Evolutionary conservation across 2,329 filamentous ascomycete species (phyloP).

Genomic region (Aurifilum marmelostoma): DNA sequence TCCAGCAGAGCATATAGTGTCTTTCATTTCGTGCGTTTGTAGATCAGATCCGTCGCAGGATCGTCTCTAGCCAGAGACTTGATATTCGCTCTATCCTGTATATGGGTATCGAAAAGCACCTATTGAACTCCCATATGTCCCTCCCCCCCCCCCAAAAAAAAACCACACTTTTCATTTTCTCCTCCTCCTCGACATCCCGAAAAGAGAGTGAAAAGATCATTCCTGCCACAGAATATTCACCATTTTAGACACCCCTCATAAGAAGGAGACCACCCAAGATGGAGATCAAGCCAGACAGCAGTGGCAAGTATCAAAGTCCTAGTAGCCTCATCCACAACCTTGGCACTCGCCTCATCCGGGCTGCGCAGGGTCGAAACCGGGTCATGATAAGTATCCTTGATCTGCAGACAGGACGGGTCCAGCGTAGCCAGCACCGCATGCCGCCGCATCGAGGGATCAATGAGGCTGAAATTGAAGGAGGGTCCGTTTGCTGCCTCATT

Average conservation of each 20-base stretch:
- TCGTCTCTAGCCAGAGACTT: too few relatives aligned
- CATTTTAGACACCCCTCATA: conserved; percentile 3
- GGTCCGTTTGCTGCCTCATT: not conserved
- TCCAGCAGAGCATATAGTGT: not conserved
- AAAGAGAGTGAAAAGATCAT: not conserved
- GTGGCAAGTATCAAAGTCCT: conserved; percentile 16
- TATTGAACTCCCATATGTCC: not conserved
- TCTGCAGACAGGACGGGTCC: conserved; percentile 9
- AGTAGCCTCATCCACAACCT: conserved; percentile 16
- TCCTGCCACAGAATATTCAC: not conserved
- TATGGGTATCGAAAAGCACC: not conserved
- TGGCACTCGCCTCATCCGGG: not conserved
- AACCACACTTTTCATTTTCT: too few relatives aligned
- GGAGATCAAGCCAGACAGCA: conserved; percentile 20
- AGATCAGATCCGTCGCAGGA: not conserved
- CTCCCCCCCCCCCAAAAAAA: not conserved
- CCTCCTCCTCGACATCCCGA: not conserved
- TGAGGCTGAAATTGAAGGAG: conserved; percentile 23
- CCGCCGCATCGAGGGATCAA: conserved; percentile 15
- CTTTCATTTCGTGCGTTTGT: not conserved
- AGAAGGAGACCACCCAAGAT: conserved; percentile 23
- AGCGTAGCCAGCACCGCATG: conserved; percentile 24
- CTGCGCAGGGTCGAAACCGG: not conserved
- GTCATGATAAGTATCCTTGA: conserved; percentile 24
- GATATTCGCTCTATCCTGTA: not conserved